Conservation (phyloP, 805 yeast species). For the Pichia ethanolica region DNA sequence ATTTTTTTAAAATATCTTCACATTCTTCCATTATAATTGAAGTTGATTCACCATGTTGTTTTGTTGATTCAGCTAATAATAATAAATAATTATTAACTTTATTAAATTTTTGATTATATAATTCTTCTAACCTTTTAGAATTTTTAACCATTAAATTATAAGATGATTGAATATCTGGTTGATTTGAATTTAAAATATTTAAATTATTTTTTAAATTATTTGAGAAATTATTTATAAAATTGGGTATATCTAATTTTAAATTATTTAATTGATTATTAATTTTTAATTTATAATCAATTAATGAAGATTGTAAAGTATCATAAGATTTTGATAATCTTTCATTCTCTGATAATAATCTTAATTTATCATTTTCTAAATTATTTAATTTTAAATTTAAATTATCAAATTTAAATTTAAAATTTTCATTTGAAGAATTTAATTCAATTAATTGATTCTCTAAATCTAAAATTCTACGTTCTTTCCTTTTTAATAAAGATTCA, state of each 20-base stretch:
- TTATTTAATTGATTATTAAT: conserved; percentile 37
- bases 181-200: conserved; percentile 34
- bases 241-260: conserved; percentile 31
- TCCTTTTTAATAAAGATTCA: conserved; percentile 58
- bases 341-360: conserved; percentile 39
- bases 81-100: conserved; percentile 36
- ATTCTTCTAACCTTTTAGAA: conserved; percentile 40
- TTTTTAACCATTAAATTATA: conserved; percentile 41
- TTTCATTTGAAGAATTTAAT: conserved; percentile 39
- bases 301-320: conserved; percentile 47
- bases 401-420: conserved; percentile 41
- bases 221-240: conserved; percentile 32
- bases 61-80: conserved; percentile 37
- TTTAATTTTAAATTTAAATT: conserved; percentile 43
- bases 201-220: conserved; percentile 31
- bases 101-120: conserved; percentile 41
- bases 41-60: conserved; percentile 43
- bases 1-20: conserved; percentile 34
- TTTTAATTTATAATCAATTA: conserved; percentile 41
- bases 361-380: conserved; percentile 40
- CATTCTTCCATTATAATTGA: conserved; percentile 38
- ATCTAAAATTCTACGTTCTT: conserved; percentile 61
- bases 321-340: conserved; percentile 52
- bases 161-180: conserved; percentile 42
- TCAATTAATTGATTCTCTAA: conserved; percentile 53